Evolutionary conservation across 1,284 basidiomycete genomes (phyloP).

Genomic region (Mycosarcoma maydis): DNA sequence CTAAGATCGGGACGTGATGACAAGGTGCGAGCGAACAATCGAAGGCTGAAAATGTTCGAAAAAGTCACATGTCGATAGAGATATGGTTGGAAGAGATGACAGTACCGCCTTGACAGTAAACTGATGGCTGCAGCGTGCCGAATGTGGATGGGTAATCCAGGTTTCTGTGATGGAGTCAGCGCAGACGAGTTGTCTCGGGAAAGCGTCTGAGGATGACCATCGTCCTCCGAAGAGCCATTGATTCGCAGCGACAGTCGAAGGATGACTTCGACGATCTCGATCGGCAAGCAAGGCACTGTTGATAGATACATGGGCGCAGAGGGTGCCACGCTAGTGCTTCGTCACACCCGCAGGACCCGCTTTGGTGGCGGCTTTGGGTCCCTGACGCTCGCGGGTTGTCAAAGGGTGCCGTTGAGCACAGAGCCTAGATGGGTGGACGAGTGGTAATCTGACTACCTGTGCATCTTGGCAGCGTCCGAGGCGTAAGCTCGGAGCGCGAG

Average conservation of each 20-base stretch:
- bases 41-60: neutral
- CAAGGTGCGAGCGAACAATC: constrained; percentile 12
- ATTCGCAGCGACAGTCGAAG: constrained; percentile 14
- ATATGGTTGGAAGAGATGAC: constrained; percentile 7
- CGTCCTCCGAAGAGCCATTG: neutral
- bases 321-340: neutral
- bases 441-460: too few relatives aligned
- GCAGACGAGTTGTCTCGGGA: neutral
- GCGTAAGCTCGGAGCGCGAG: too few relatives aligned
- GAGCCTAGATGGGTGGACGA: too few relatives aligned
- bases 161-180: neutral
- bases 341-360: too few relatives aligned
- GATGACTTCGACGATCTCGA: constrained; percentile 44
- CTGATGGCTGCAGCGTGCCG: constrained; percentile 11
- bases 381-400: too few relatives aligned
- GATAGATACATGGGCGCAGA: neutral
- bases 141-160: neutral
- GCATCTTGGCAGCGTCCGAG: too few relatives aligned
- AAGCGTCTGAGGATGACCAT: neutral
- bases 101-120: constrained; percentile 19
- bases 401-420: too few relatives aligned
- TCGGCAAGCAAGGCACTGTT: constrained; percentile 16
- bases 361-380: too few relatives aligned
- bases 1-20: constrained; percentile 5
- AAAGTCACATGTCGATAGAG: constrained; percentile 36